Percentiles rank a stretch among this genome's conserved stretches.
These are phyloP conservation scores for Penicillium salamii DNA, from an alignment of 495 filamentous ascomycete genomes.

Conservation along the genomic window DNA sequence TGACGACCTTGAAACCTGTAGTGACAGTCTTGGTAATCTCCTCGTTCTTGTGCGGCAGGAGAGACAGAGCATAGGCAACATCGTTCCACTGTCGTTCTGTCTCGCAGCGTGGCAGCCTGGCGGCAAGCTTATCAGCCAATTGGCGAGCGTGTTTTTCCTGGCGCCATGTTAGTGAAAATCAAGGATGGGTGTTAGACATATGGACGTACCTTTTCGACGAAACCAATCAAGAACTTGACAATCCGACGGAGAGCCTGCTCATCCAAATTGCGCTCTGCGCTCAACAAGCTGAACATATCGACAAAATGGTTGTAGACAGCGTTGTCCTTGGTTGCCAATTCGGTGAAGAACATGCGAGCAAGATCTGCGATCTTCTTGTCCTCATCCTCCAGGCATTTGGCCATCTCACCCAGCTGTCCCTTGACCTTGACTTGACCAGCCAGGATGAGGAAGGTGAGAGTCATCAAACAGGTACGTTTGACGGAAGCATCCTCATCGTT, in stretches of 20 bases:
- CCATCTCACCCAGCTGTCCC: constrained; percentile 99
- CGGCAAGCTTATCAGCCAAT: constrained; percentile 88
- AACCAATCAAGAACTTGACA: constrained; percentile 86
- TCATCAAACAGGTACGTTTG: constrained; percentile 98
- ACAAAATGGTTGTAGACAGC: constrained; percentile 99
- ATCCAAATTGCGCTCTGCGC: constrained; percentile 74
- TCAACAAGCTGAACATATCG: constrained; percentile 95
- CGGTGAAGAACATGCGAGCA: constrained; percentile 97
- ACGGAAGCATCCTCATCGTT: constrained; percentile 86
- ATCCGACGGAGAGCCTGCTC: constrained; percentile 82
- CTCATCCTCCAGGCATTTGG: constrained; percentile 93
- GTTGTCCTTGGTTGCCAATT: constrained; percentile 96
- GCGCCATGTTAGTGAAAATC: constrained; percentile 2
- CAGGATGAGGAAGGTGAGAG: constrained; percentile 93
- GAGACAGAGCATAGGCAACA: constrained; percentile 82
- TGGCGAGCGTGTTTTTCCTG: constrained; percentile 98
- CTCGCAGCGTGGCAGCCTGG: constrained; percentile 80
- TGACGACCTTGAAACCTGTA: constrained; percentile 83
- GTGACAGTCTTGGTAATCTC: constrained; percentile 82
- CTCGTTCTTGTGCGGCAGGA: constrained; percentile 96
- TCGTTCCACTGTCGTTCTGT: constrained; percentile 96
- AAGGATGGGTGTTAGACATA: neutral
- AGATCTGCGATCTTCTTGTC: constrained; percentile 93
- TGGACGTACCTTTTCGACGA: constrained; percentile 86
- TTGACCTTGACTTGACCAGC: constrained; percentile 99